Percentiles rank a stretch among this genome's conserved stretches.
Conservation (phyloP, 1,284 basidiomycete species). For the Apiotrichum domesticum region DNA sequence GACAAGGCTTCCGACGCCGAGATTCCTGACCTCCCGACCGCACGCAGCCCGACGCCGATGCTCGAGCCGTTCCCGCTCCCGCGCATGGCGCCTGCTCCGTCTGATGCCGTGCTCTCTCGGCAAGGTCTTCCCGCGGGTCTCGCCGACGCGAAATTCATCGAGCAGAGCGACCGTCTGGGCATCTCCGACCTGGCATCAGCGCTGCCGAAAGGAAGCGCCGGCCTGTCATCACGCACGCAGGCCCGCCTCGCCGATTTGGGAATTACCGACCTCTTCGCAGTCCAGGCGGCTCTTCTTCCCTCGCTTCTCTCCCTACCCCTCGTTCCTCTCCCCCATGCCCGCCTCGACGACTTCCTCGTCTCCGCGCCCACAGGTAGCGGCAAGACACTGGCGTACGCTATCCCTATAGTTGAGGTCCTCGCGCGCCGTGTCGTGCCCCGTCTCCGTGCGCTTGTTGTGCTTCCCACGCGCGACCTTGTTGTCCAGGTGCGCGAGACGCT, state of each 20-base stretch:
- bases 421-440: constrained; percentile 68
- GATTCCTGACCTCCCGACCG: constrained; percentile 17
- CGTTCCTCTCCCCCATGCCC: constrained; percentile 62
- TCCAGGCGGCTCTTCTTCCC: constrained; percentile 42
- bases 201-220: constrained; percentile 43
- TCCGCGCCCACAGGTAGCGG: constrained; percentile 96
- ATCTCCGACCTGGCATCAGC: constrained; percentile 50
- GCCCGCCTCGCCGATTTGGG: constrained; percentile 66
- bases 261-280: constrained; percentile 73
- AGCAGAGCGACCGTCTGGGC: constrained; percentile 53
- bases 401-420: constrained; percentile 85
- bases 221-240: constrained; percentile 59
- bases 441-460: constrained; percentile 81
- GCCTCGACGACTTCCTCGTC: constrained; percentile 81
- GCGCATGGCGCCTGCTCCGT: constrained; percentile 62
- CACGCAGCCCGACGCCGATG: constrained; percentile 23
- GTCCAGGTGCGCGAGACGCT: constrained; percentile 87
- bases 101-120: constrained; percentile 59
- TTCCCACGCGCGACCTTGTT: constrained; percentile 95
- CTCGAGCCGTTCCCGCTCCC: constrained; percentile 62
- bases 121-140: constrained; percentile 73
- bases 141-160: constrained; percentile 63
- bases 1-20: constrained; percentile 12
- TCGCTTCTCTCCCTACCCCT: constrained; percentile 34
- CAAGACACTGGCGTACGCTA: constrained; percentile 89